Evolutionary conservation across 257 asterid species (phyloP).

Genomic region (Solanum chiquidenum): DNA sequence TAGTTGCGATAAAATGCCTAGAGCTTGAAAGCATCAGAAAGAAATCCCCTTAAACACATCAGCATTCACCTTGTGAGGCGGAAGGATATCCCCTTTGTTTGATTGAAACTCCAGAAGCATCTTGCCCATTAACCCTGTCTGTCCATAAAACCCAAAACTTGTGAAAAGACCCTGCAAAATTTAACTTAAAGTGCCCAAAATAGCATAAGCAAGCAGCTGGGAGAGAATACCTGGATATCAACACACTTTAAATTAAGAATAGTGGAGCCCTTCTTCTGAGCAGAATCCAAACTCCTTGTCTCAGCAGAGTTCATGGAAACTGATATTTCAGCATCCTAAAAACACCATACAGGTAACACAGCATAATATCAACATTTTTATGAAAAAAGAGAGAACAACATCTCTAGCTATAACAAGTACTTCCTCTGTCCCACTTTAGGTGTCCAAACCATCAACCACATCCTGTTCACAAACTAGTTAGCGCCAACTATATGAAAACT

Average conservation of each 20-base stretch:
- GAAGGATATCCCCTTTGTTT: slow-evolving; percentile 88
- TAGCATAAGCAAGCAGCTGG: neutral
- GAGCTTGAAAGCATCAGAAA: neutral
- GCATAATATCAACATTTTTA: neutral
- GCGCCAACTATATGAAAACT: neutral
- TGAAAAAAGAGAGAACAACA: neutral
- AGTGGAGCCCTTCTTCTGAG: slow-evolving; percentile 87
- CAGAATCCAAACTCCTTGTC: slow-evolving; percentile 73
- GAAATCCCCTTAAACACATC: neutral
- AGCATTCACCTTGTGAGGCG: slow-evolving; percentile 73
- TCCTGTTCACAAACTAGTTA: neutral
- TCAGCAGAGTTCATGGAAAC: slow-evolving; percentile 69
- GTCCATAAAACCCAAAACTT: slow-evolving; percentile 14
- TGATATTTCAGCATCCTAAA: slow-evolving; percentile 88
- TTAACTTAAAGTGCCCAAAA: neutral
- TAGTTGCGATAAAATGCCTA: neutral
- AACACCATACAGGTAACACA: neutral
- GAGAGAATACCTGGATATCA: slow-evolving; percentile 67
- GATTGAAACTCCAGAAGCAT: slow-evolving; percentile 81
- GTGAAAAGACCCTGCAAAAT: neutral
- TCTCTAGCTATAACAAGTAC: neutral
- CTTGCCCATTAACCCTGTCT: slow-evolving; percentile 97
- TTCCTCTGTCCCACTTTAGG: neutral
- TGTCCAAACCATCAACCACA: neutral
- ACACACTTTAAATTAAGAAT: slow-evolving; percentile 86